Percentiles rank a stretch among this genome's conserved stretches.
phyloP scores from a whole-genome alignment of 768 basidiomycete species.

The Baorangia bicolor region DNA sequence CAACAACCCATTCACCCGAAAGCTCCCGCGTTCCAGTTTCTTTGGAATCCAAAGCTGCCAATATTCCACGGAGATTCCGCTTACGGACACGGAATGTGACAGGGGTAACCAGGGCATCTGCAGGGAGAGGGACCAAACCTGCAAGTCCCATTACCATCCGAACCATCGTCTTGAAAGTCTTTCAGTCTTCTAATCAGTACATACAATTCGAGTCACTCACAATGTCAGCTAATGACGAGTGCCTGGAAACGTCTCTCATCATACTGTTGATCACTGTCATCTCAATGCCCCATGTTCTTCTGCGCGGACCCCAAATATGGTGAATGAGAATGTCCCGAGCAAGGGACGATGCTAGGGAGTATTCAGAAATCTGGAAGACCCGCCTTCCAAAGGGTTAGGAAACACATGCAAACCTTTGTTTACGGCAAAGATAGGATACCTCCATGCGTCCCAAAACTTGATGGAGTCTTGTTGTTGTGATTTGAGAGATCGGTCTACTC shows the following conservation, averaged over 20 bases:
- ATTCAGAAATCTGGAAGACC: not conserved
- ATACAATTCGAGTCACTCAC: constrained; percentile 39
- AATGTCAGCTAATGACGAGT: constrained; percentile 83
- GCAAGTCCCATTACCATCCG: constrained; percentile 73
- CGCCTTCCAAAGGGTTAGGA: not conserved
- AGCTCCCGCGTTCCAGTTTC: constrained; percentile 82
- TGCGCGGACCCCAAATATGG: constrained; percentile 82
- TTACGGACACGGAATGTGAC: constrained; percentile 83
- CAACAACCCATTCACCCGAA: constrained; percentile 97
- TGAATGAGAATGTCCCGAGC: constrained; percentile 74
- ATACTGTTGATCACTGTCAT: constrained; percentile 88
- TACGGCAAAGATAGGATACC: constrained; percentile 62
- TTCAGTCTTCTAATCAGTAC: not conserved
- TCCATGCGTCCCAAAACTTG: constrained; percentile 70
- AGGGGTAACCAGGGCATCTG: constrained; percentile 92
- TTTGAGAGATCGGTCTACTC: constrained; percentile 68
- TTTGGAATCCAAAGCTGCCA: constrained; percentile 66
- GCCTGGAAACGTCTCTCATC: constrained; percentile 79
- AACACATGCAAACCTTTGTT: constrained; percentile 52
- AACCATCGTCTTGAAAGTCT: constrained; percentile 40
- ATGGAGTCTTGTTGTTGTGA: constrained; percentile 53
- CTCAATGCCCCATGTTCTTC: constrained; percentile 90
- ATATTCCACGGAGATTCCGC: constrained; percentile 75
- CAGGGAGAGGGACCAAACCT: constrained; percentile 81
- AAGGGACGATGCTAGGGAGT: constrained; percentile 31